Evolutionary conservation across 2,329 filamentous ascomycete genomes (phyloP), one percentile per base, ranked within the genome.

Genomic region (Fusarium dimerum): DNA sequence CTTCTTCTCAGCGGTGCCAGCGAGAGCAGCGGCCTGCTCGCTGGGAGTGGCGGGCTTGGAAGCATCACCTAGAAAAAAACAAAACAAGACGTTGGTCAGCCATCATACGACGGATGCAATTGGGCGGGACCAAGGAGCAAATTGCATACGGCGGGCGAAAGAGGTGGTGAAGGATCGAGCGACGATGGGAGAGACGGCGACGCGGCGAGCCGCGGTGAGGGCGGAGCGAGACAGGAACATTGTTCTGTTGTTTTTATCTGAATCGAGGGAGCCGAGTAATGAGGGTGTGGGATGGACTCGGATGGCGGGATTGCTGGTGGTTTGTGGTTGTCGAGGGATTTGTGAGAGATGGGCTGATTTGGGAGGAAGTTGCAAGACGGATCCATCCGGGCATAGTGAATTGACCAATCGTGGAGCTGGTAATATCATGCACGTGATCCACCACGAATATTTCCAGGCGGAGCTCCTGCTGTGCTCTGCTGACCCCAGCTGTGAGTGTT

Each of bases 191-290:
- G 67, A 75, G 68, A 78, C 78, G 55, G 78, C 83, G 56, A 68
- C 73, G 62, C 84, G 82, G 71, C 84, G 84, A 68, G 82, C 83
- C 69, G 77, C 82, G 64, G 79, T 75, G 62, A 83, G 68, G 71
- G 79, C 83, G 68, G 84, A 78, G 71, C 84, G 84, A 78, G 85
- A 81, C 71, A 87, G 71, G 66, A 86, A 84, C 84, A 87, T 71
- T 72, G 67, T 60, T 52, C 52, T 6, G n/a, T 40, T 10, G 10
- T 3, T 45, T 50, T 40, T 53, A 48, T 54, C 40, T 54, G 52
- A 44, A 58, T 54, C 53, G 55, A 54, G 57, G 62, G 61, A 55
- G 63, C 55, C 56, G 50, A 36, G 52, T 52, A 57, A 63, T 61
- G 54, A 51, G 51, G 52, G 54, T 53, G 54, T 49, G 51, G 43